Evolutionary conservation across 2,329 filamentous ascomycete species (phyloP).

Genomic region (Xylariaceae sp.): DNA sequence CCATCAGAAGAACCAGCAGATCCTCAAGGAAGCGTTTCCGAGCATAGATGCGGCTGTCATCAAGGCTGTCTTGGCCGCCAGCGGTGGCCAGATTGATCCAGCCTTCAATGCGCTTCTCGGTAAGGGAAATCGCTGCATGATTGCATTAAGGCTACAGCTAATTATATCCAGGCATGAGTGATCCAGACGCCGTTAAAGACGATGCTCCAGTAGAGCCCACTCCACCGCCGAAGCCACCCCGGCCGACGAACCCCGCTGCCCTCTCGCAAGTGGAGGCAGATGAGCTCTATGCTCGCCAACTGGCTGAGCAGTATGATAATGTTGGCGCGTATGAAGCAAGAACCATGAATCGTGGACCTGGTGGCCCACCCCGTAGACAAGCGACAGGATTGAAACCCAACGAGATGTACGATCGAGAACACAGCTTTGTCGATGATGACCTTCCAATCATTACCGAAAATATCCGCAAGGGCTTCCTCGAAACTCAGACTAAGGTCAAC

Average conservation of each 20-base stretch:
- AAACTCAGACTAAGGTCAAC: conserved; percentile 91
- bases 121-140: conserved; percentile 35
- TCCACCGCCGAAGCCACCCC: conserved; percentile 76
- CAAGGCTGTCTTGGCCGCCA: conserved; percentile 82
- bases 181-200: conserved; percentile 60
- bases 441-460: conserved; percentile 90
- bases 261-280: conserved; percentile 83
- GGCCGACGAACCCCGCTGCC: conserved; percentile 57
- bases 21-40: conserved; percentile 90
- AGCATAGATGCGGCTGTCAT: conserved; percentile 73
- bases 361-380: conserved; percentile 37
- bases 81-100: conserved; percentile 80
- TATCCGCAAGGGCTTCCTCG: conserved; percentile 86
- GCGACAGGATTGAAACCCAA: conserved; percentile 51
- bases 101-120: conserved; percentile 92
- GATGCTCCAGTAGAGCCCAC: conserved; percentile 49
- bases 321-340: conserved; percentile 53
- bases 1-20: conserved; percentile 77
- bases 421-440: conserved; percentile 94
- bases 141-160: conserved; percentile 10
- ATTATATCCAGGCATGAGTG: conserved; percentile 61
- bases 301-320: conserved; percentile 84
- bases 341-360: conserved; percentile 42
- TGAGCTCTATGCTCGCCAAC: conserved; percentile 84
- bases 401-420: conserved; percentile 62